Percentiles rank a stretch among this genome's conserved stretches.
phyloP scores from a whole-genome alignment of 1,139 yeast species.

The Saccharomyces hybrid region DNA sequence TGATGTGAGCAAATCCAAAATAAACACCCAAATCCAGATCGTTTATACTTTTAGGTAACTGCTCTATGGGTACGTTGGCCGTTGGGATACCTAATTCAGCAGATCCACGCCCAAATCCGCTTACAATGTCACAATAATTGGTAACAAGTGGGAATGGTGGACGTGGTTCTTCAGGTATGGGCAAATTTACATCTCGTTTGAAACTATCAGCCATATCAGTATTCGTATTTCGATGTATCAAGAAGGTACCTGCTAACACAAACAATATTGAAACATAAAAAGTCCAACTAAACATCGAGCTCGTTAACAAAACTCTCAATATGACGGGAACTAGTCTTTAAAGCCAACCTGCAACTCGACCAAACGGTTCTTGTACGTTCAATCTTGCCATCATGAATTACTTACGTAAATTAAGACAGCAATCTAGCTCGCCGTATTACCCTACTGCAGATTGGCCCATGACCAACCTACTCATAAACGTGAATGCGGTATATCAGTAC shows the following conservation, averaged over 20 bases:
- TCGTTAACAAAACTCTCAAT: background rate
- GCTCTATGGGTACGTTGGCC: constrained; percentile 73
- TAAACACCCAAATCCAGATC: constrained; percentile 75
- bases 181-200: constrained; percentile 14
- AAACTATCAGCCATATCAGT: background rate
- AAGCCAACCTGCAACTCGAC: too few species aligned
- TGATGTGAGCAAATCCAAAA: constrained; percentile 65
- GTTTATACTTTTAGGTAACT: constrained; percentile 37
- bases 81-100: constrained; percentile 92
- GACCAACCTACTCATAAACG: too few species aligned
- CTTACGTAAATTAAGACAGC: too few species aligned
- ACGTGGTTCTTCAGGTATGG: constrained; percentile 43
- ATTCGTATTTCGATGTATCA: background rate
- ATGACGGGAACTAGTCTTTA: too few species aligned
- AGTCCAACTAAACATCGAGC: background rate
- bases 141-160: constrained; percentile 63
- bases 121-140: constrained; percentile 47
- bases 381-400: too few species aligned
- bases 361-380: background rate
- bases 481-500: too few species aligned
- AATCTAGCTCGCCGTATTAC: too few species aligned
- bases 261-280: background rate
- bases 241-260: background rate
- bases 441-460: too few species aligned
- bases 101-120: constrained; percentile 96